A percentile compares a stretch with the other conserved stretches of the same genome.
phyloP scores from a whole-genome alignment of 1,284 basidiomycete genomes.

The Heterobasidion parviporum region DNA sequence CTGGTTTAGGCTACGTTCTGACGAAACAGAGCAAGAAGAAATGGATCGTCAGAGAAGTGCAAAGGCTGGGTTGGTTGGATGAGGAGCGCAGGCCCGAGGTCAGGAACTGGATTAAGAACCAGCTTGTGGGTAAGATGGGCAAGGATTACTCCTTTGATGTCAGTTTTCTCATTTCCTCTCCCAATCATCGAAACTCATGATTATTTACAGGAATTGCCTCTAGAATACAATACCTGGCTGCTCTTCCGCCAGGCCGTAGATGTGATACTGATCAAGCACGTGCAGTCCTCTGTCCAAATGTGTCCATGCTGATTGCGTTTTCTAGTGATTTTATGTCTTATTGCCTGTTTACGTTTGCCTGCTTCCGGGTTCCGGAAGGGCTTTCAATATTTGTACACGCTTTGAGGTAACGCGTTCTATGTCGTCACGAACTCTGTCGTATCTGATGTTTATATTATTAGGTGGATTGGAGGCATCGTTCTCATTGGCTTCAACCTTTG shows the following conservation, averaged over 20 bases:
- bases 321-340: conserved; percentile 90
- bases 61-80: conserved; percentile 84
- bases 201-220: conserved; percentile 51
- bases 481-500: conserved; percentile 95
- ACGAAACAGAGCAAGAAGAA: conserved; percentile 90
- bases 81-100: conserved; percentile 52
- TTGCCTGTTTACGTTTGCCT: conserved; percentile 91
- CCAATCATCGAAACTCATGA: conserved; percentile 1
- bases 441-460: conserved; percentile 18
- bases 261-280: conserved; percentile 90
- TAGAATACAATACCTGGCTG: conserved; percentile 90
- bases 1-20: conserved; percentile 88
- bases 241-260: conserved; percentile 90
- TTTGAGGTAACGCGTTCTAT: conserved; percentile 44
- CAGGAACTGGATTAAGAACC: conserved; percentile 77
- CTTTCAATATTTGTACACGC: conserved; percentile 71
- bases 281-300: conserved; percentile 12
- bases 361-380: conserved; percentile 75
- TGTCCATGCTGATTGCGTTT: conserved; percentile 5
- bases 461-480: conserved; percentile 81
- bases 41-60: conserved; percentile 85
- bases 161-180: conserved; percentile 19
- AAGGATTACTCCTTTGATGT: conserved; percentile 90
- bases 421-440: background rate
- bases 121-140: conserved; percentile 92